Conservation (phyloP, 768 basidiomycete genomes). For the Rhodotorula taiwanensis region DNA sequence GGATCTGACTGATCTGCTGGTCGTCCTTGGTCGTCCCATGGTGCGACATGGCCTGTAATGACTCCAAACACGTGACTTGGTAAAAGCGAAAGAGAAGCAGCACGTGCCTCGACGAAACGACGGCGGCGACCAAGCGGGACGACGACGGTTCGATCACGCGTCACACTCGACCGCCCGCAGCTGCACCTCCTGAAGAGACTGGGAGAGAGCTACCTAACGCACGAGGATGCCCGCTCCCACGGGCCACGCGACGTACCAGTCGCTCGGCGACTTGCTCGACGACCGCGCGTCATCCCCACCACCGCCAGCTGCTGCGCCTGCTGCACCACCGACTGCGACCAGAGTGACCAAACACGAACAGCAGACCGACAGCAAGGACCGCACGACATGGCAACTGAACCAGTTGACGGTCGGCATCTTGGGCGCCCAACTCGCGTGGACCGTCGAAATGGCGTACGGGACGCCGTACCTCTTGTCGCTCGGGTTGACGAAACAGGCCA, state of each 20-base stretch:
- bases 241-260: slow-evolving; percentile 20
- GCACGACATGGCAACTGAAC: slow-evolving; percentile 42
- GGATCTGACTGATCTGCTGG: neutral
- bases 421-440: slow-evolving; percentile 92
- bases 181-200: no score
- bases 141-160: no score
- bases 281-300: neutral
- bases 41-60: no score
- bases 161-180: no score
- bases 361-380: neutral
- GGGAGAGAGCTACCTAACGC: no score
- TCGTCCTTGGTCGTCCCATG: neutral
- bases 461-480: slow-evolving; percentile 81
- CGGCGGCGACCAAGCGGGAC: no score
- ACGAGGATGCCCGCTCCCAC: no score
- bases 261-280: slow-evolving; percentile 10
- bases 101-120: no score
- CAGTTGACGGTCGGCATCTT: slow-evolving; percentile 70
- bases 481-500: slow-evolving; percentile 78
- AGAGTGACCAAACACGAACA: neutral
- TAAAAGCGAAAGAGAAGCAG: no score
- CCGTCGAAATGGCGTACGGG: slow-evolving; percentile 92
- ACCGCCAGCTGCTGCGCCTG: neutral
- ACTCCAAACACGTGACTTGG: no score
- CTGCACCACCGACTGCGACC: neutral